Base-by-base conservation (phyloP, 768 basidiomycete genomes). In the Cubamyces sp. region DNA sequence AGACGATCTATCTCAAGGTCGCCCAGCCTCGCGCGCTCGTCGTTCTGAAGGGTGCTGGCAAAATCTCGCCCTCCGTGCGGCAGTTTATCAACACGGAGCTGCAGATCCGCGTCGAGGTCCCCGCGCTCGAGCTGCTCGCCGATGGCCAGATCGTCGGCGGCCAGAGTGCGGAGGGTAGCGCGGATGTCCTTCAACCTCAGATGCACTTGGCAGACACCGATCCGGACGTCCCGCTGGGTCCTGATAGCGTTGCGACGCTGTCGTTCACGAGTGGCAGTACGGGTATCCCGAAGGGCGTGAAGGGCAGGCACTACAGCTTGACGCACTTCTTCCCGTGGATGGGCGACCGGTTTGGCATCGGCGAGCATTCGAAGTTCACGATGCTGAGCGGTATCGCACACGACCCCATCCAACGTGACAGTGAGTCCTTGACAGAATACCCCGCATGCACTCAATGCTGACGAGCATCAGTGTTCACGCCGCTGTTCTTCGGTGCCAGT, bases 241-340 rank as follows among this genome's bases (percentile, higher is more conserved):
- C 96, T 5, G 97, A 99, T 70, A 94, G 91, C 64, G 80, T 96
- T 30, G 97, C 92, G 0, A 99, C 97, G 0, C 77, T 99, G 25
- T 94, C 92, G 1, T 99, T 99, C 78, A 99, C 97, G 1, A 95
- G 91, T 68, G 97, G 97, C 55, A 95, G 92, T 68, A 99, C 97
- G 0, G 96, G 97, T 28, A 94, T 98, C 48, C 97, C 97, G 0
- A 98, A 99, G 78, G 96, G 96, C n/a, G 96, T 99, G 19, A 85
- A 84, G 63, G 97, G 97, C 0, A 80, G 97, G 47, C 97, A 99
- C 74, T 98, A 91, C 76, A 94, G 91, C 66, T 77, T 99, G 66
- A 99, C 97, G 0, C 97, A 98, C 73, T 99, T 98, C 83, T 98
- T 98, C 85, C 96, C 96, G 2, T 99, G 97, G 97, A 98, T 99